These are phyloP conservation scores for Erodium texanum DNA, from an alignment of 441 rosid genomes.

Conservation along the genomic window DNA sequence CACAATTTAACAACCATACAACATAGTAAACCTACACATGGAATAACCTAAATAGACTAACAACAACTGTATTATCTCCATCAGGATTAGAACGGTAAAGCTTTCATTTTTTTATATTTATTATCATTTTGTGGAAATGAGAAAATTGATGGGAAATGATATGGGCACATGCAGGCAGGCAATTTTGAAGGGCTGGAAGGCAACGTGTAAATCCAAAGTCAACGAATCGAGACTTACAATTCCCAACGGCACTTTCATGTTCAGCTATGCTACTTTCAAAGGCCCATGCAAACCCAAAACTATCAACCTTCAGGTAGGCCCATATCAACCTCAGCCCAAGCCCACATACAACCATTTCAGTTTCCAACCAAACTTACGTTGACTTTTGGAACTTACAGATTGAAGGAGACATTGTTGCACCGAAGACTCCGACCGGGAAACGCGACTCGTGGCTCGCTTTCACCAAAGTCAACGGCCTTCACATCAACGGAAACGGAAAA, in stretches of 20 bases:
- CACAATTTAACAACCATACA: too few relatives aligned
- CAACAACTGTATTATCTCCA: too few relatives aligned
- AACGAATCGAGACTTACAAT: background rate
- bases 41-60: too few relatives aligned
- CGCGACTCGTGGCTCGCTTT: conserved; percentile 12
- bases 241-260: background rate
- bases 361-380: too few relatives aligned
- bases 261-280: background rate
- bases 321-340: background rate
- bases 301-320: background rate
- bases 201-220: background rate
- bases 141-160: background rate
- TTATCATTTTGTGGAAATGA: background rate
- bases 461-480: conserved; percentile 12
- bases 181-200: background rate
- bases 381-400: background rate
- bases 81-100: too few relatives aligned
- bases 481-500: conserved; percentile 17
- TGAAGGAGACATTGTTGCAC: background rate
- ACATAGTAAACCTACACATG: too few relatives aligned
- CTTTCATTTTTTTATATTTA: too few relatives aligned
- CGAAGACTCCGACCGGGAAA: background rate
- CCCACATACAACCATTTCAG: background rate
- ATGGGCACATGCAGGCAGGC: background rate
- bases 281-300: background rate